A percentile compares a stretch with the other conserved stretches of the same genome.
Conservation (phyloP, 1,284 basidiomycete genomes). For the Irpex rosettiformis region DNA sequence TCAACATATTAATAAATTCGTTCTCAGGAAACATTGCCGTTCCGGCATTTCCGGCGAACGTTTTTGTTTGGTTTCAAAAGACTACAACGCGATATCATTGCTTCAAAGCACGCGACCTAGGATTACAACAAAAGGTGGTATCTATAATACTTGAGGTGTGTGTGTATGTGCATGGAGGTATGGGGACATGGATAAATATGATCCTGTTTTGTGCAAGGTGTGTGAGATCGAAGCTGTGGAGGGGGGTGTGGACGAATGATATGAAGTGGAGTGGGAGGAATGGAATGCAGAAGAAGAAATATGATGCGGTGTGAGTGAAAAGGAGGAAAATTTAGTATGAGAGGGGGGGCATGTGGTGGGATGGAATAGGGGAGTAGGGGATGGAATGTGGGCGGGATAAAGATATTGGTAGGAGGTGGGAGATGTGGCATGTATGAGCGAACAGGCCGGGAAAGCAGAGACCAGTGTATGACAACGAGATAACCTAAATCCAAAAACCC, state of each 20-base stretch:
- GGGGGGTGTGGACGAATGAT: too few species aligned
- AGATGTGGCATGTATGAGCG: not conserved
- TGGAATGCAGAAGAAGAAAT: not conserved
- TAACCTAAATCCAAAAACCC: not conserved
- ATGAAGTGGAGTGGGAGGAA: not conserved
- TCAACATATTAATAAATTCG: too few species aligned
- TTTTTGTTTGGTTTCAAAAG: too few species aligned
- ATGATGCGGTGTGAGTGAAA: not conserved
- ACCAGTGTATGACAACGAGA: conserved; percentile 1
- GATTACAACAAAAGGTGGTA: not conserved
- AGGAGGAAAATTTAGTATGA: not conserved
- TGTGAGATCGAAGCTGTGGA: not conserved
- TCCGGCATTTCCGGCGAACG: too few species aligned
- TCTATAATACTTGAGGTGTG: not conserved
- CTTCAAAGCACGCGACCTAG: not conserved
- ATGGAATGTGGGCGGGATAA: too few species aligned
- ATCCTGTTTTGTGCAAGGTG: not conserved
- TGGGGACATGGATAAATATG: conserved; percentile 1
- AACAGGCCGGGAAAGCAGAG: not conserved
- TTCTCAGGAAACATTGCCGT: too few species aligned
- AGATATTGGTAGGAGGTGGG: too few species aligned
- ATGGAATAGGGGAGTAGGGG: too few species aligned
- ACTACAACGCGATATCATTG: not conserved
- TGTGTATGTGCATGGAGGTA: not conserved
- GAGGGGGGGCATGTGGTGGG: too few species aligned